Percentiles rank a stretch among this genome's conserved stretches.
phyloP scores from a whole-genome alignment of 495 filamentous ascomycete genomes.

The Endocarpon pusillum region DNA sequence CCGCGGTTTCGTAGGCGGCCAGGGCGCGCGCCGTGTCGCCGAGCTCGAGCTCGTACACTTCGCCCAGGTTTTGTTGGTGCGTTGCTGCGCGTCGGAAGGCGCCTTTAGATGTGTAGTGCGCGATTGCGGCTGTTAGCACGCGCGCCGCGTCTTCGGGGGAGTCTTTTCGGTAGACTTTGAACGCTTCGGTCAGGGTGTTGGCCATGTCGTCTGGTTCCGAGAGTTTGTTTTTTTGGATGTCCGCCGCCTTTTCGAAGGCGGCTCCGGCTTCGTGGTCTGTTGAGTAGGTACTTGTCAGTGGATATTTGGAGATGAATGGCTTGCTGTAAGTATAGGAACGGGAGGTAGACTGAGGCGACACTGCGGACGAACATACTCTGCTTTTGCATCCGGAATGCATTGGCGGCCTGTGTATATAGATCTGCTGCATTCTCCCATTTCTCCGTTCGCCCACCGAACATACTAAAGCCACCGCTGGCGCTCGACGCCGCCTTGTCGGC shows the following conservation, averaged over 20 bases:
- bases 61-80: conserved; percentile 69
- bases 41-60: conserved; percentile 64
- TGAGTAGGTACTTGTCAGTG: neutral
- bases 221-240: conserved; percentile 54
- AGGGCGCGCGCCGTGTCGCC: conserved; percentile 59
- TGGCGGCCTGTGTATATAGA: conserved; percentile 64
- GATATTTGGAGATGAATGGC: neutral
- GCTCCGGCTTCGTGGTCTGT: conserved; percentile 65
- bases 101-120: conserved; percentile 64
- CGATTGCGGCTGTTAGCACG: conserved; percentile 55
- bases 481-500: conserved; percentile 59
- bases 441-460: conserved; percentile 64
- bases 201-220: conserved; percentile 83
- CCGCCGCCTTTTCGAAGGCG: conserved; percentile 63
- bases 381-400: conserved; percentile 61
- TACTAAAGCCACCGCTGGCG: conserved; percentile 53
- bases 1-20: conserved; percentile 63
- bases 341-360: neutral
- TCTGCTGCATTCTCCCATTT: conserved; percentile 76
- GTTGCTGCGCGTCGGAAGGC: conserved; percentile 80
- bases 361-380: conserved; percentile 30
- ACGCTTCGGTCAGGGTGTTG: conserved; percentile 60
- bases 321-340: neutral
- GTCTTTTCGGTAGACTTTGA: conserved; percentile 71
- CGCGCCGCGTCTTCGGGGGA: conserved; percentile 62